Base-by-base conservation (phyloP, 148 eudicot species). In the Cornus kousa region DNA sequence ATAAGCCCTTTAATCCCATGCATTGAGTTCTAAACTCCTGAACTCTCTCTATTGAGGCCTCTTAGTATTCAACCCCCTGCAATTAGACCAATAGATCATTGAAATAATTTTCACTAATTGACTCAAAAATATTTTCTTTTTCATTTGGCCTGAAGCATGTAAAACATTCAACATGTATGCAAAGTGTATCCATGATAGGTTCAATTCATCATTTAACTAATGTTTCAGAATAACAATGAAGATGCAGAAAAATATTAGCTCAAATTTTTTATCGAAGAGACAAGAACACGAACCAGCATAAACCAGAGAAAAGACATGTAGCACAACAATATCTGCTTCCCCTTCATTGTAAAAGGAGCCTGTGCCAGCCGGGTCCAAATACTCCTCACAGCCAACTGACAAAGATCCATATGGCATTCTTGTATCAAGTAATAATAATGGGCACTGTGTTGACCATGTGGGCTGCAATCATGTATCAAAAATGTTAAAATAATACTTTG, bases 261-360 rank as follows among this genome's bases (percentile, higher is more conserved):
- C 35, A 13, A 62, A 22, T 17, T 62, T 59, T n/a, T 62, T 62
- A 5, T n/a, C 39, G 46, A 71, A 73, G 53, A 24, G 7, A 28
- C 57, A 32, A 78, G 32, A 68, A 75, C 62, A 64, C 7, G 4
- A 85, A 93, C 97, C 97, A 83, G 97, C 84, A 85, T 89, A 88
- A 78, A 93, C 84, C 85, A 93, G 82, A 70, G 92, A 83, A 55
- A 87, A 85, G 79, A 93, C 91, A 64, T 93, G 97, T 76, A 87
- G 90, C 81, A 91, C 88, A 73, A 87, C 91, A 69, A 93, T 87
- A 80, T 91, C 88, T n/a, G 95, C 95, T 77, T 93, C 97, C 73
- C 97, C 97, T 86, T 91, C 95, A 83, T 93, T 93, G 89, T 85
- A 91, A 78, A 88, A 93, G 68, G 97, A 93, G 75, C 97, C 97